Percentiles rank a stretch among this genome's conserved stretches.
These are phyloP conservation scores for Coemansia sp. DNA, from an alignment of 192 early-diverging fungal species.

Conservation along the genomic window DNA sequence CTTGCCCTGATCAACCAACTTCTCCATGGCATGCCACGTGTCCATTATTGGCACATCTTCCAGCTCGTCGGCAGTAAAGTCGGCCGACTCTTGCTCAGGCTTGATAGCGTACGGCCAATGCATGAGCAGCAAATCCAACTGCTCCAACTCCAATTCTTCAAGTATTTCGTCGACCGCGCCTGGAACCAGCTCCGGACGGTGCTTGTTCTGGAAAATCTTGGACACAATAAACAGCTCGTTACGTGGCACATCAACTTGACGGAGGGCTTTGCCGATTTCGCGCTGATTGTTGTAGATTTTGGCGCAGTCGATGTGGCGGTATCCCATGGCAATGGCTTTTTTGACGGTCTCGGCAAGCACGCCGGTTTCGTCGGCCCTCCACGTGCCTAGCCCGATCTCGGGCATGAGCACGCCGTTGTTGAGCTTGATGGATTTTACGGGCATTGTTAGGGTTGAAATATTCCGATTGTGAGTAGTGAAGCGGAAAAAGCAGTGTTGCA, in stretches of 20 bases:
- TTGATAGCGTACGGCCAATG: conserved; percentile 80
- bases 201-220: conserved; percentile 71
- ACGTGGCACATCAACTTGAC: conserved; percentile 61
- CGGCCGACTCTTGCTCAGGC: conserved; percentile 23
- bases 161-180: conserved; percentile 65
- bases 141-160: conserved; percentile 65
- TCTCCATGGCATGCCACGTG: conserved; percentile 86
- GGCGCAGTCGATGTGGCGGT: conserved; percentile 74
- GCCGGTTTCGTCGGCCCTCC: conserved; percentile 59
- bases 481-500: not conserved
- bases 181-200: conserved; percentile 63
- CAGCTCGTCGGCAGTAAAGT: conserved; percentile 42
- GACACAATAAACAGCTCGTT: conserved; percentile 78
- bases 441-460: conserved; percentile 3
- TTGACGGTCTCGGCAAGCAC: conserved; percentile 62
- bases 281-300: conserved; percentile 72
- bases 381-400: conserved; percentile 63
- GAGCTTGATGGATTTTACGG: conserved; percentile 53
- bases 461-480: not conserved
- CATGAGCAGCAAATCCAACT: conserved; percentile 82
- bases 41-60: conserved; percentile 61
- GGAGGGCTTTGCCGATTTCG: conserved; percentile 76
- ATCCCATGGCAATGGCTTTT: conserved; percentile 64
- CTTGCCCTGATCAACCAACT: conserved; percentile 66
- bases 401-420: conserved; percentile 68